Percentiles rank a stretch among this genome's conserved stretches.
phyloP scores from a whole-genome alignment of 2,329 filamentous ascomycete species.

The Aspergillus oerlinghausenensis region DNA sequence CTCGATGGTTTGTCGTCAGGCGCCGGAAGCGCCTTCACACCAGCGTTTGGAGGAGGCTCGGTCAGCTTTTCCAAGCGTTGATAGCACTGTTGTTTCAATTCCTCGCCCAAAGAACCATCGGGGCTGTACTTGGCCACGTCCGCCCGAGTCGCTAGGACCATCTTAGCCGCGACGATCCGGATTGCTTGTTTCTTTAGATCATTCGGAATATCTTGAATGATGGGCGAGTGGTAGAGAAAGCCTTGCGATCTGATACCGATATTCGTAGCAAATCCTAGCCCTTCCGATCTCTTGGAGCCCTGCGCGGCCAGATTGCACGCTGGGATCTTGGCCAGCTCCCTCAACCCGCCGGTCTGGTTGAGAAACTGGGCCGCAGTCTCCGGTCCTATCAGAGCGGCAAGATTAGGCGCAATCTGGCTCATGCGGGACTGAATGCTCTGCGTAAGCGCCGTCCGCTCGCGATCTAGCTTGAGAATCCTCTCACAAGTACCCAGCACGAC shows the following conservation, averaged over 20 bases:
- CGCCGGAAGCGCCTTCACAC: slow-evolving; percentile 76
- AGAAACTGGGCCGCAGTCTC: slow-evolving; percentile 94
- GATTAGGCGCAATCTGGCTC: slow-evolving; percentile 90
- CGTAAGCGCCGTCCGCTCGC: slow-evolving; percentile 78
- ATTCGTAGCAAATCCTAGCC: slow-evolving; percentile 84
- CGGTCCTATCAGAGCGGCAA: slow-evolving; percentile 85
- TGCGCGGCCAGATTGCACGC: slow-evolving; percentile 88
- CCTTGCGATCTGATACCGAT: slow-evolving; percentile 87
- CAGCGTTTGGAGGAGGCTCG: slow-evolving; percentile 85
- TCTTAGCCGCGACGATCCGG: slow-evolving; percentile 88
- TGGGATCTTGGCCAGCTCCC: slow-evolving; percentile 83
- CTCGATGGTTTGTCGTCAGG: slow-evolving; percentile 92
- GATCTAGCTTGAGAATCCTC: slow-evolving; percentile 82
- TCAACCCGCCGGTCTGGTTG: slow-evolving; percentile 85
- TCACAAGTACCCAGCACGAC: slow-evolving; percentile 74
- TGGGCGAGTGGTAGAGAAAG: slow-evolving; percentile 85
- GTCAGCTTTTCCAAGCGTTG: slow-evolving; percentile 88
- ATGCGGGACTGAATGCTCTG: slow-evolving; percentile 96
- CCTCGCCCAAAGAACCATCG: slow-evolving; percentile 77
- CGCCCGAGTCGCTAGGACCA: slow-evolving; percentile 86
- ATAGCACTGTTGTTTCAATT: slow-evolving; percentile 75
- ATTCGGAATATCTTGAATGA: slow-evolving; percentile 77
- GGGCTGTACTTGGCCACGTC: slow-evolving; percentile 78
- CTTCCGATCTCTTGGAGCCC: slow-evolving; percentile 80
- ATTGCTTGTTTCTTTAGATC: slow-evolving; percentile 91